Evolutionary conservation across 306 rosid genomes (phyloP).

Genomic region (Glycine latifolia): DNA sequence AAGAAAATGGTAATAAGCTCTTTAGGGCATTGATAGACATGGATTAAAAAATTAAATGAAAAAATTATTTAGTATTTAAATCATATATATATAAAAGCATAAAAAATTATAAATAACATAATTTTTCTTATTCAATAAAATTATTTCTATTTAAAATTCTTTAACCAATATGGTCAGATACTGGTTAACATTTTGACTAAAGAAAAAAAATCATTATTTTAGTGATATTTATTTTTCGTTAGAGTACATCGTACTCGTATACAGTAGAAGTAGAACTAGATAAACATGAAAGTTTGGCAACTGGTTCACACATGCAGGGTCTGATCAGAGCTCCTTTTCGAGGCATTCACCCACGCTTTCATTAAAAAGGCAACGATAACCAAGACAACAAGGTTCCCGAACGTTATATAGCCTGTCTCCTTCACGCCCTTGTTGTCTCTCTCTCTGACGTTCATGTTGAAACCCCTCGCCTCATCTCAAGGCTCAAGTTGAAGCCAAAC

Average conservation of each 20-base stretch:
- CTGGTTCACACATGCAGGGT: constrained; percentile 84
- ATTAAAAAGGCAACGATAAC: constrained; percentile 65
- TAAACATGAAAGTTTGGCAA: constrained; percentile 52
- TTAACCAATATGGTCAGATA: too few species aligned
- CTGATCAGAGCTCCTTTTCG: constrained; percentile 83
- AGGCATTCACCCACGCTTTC: constrained; percentile 60
- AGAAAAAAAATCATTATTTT: neutral
- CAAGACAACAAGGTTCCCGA: constrained; percentile 36
- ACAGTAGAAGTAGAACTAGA: neutral
- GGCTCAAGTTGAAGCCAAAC: neutral
- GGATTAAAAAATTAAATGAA: too few species aligned
- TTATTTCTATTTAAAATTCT: too few species aligned
- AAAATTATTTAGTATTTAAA: too few species aligned
- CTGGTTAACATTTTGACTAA: neutral
- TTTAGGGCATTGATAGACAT: too few species aligned
- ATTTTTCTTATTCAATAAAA: too few species aligned
- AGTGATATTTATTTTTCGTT: neutral
- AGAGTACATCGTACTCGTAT: neutral
- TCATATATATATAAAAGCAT: too few species aligned
- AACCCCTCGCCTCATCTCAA: neutral
- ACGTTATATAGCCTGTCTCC: constrained; percentile 36
- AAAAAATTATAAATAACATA: too few species aligned
- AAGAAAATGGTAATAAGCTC: too few species aligned
- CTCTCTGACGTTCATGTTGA: neutral
- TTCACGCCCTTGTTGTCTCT: neutral